These are phyloP conservation scores for Starmera stellimalicola DNA, from an alignment of 1,139 yeast genomes.

Conservation along the genomic window DNA sequence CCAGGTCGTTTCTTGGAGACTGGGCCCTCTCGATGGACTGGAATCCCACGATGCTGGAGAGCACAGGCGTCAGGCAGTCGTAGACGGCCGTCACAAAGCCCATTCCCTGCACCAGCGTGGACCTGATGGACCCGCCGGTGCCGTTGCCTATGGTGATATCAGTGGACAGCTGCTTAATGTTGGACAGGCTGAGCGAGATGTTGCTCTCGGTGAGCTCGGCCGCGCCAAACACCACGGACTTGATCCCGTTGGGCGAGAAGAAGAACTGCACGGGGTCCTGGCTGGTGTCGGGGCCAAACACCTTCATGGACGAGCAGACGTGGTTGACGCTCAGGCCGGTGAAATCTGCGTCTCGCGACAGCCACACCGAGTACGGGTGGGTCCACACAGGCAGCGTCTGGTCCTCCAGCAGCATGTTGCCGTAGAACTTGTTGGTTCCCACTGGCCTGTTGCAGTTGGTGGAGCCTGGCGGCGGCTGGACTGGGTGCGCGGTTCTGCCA, in stretches of 20 bases:
- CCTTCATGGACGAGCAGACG: slow-evolving; percentile 45
- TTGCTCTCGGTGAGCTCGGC: slow-evolving; percentile 19
- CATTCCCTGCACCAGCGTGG: slow-evolving; percentile 55
- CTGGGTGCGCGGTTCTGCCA: slow-evolving; percentile 34
- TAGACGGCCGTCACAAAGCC: slow-evolving; percentile 62
- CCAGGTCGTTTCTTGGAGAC: slow-evolving; percentile 22
- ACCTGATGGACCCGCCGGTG: slow-evolving; percentile 18
- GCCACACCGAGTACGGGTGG: slow-evolving; percentile 77
- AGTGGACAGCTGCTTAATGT: slow-evolving; percentile 24
- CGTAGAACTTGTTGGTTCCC: slow-evolving; percentile 78
- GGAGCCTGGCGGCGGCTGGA: slow-evolving; percentile 36
- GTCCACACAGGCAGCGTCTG: slow-evolving; percentile 66
- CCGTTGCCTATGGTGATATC: slow-evolving; percentile 18
- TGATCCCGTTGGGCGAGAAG: slow-evolving; percentile 25
- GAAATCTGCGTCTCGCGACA: slow-evolving; percentile 30
- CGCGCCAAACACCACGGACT: slow-evolving; percentile 25
- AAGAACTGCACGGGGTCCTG: slow-evolving; percentile 24
- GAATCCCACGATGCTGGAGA: slow-evolving; percentile 59
- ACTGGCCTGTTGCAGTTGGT: slow-evolving; percentile 37
- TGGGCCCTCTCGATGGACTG: slow-evolving; percentile 30
- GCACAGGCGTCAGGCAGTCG: slow-evolving; percentile 39
- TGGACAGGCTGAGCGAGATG: slow-evolving; percentile 18
- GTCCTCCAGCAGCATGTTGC: slow-evolving; percentile 59
- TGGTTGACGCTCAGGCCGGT: slow-evolving; percentile 63
- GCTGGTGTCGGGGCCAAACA: slow-evolving; percentile 47